A percentile compares a stretch with the other conserved stretches of the same genome.
Conservation (phyloP, 1,284 basidiomycete genomes). For the Boletus subluridellus region DNA sequence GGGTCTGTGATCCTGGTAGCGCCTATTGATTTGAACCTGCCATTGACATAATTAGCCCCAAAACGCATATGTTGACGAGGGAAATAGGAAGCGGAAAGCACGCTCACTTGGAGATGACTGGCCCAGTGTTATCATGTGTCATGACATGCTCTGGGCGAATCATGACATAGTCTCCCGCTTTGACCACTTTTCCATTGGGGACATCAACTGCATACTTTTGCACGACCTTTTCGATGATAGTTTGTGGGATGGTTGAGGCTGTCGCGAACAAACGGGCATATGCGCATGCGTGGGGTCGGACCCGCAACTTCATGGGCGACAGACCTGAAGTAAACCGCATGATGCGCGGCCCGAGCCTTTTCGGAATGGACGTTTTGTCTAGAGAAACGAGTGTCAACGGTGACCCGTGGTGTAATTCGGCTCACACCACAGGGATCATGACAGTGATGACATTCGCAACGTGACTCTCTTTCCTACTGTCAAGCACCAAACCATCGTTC, state of each 20-base stretch:
- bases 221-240: slow-evolving; percentile 96
- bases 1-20: slow-evolving; percentile 84
- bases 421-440: not conserved
- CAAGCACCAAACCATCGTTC: not conserved
- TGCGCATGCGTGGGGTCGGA: not conserved
- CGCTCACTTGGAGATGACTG: slow-evolving; percentile 90
- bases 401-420: not conserved
- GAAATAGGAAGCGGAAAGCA: not conserved
- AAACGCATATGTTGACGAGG: too few species aligned
- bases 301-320: slow-evolving; percentile 3
- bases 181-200: slow-evolving; percentile 71
- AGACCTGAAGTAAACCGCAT: slow-evolving; percentile 17
- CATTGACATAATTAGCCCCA: slow-evolving; percentile 7
- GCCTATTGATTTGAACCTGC: slow-evolving; percentile 91
- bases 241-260: slow-evolving; percentile 60
- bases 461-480: not conserved
- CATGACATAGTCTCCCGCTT: slow-evolving; percentile 99
- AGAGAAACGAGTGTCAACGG: not conserved
- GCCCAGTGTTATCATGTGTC: slow-evolving; percentile 98
- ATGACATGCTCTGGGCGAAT: slow-evolving; percentile 96
- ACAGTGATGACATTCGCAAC: not conserved
- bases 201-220: slow-evolving; percentile 94
- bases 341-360: not conserved
- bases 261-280: slow-evolving; percentile 38
- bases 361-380: not conserved